Evolutionary conservation across 148 eudicot genomes (phyloP).

Genomic region (Diospyros lotus): DNA sequence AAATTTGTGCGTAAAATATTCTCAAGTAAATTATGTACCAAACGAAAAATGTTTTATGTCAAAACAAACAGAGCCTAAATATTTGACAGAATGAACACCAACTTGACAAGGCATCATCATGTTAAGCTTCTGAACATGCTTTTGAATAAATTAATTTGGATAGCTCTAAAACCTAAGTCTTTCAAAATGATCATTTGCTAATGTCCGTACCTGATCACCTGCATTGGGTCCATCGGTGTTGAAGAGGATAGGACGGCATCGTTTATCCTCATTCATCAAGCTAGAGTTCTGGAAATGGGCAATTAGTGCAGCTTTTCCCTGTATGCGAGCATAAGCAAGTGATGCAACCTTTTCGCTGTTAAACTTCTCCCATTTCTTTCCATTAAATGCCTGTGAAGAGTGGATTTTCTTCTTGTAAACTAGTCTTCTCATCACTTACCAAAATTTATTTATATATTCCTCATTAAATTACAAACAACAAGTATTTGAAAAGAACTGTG

Average conservation of each 20-base stretch:
- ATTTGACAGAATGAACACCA: background rate
- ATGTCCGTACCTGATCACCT: constrained; percentile 76
- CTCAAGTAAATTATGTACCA: too few relatives aligned
- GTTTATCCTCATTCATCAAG: constrained; percentile 97
- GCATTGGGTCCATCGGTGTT: constrained; percentile 78
- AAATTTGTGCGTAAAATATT: too few relatives aligned
- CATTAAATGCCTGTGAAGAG: constrained; percentile 57
- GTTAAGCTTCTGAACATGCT: background rate
- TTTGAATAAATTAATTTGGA: background rate
- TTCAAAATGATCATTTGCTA: background rate
- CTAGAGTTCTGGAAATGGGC: constrained; percentile 94
- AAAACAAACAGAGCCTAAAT: too few relatives aligned
- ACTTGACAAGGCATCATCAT: background rate
- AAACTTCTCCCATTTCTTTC: constrained; percentile 95
- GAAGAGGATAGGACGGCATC: constrained; percentile 90
- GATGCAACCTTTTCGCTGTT: constrained; percentile 91
- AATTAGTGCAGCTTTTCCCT: constrained; percentile 80
- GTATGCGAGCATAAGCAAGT: constrained; percentile 85
- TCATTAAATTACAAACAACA: background rate
- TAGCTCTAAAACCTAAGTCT: background rate
- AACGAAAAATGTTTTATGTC: too few relatives aligned
- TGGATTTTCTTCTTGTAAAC: too few relatives aligned
- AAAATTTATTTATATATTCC: background rate
- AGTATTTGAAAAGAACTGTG: background rate
- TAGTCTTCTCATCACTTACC: too few relatives aligned